Evolutionary conservation across 2,329 filamentous ascomycete genomes (phyloP).

Genomic region (Lachnellula arida): DNA sequence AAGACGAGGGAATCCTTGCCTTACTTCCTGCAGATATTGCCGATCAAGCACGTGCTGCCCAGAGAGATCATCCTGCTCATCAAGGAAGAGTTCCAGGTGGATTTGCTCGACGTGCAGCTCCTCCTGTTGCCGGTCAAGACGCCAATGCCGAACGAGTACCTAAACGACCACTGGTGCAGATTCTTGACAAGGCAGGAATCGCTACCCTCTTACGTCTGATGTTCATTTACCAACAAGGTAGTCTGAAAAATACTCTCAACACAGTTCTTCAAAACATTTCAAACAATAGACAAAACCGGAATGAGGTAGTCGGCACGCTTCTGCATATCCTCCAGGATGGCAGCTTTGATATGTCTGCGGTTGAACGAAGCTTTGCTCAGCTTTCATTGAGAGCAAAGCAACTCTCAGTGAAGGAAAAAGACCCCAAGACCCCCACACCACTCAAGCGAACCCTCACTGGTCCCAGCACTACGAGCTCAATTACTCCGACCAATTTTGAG

Average conservation of each 20-base stretch:
- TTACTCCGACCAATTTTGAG: slow-evolving; percentile 64
- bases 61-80: slow-evolving; percentile 36
- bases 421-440: slow-evolving; percentile 72
- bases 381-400: slow-evolving; percentile 88
- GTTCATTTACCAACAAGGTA: slow-evolving; percentile 92
- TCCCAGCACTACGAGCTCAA: slow-evolving; percentile 33
- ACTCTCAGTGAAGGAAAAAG: slow-evolving; percentile 47
- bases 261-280: slow-evolving; percentile 87
- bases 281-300: slow-evolving; percentile 91
- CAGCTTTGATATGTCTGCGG: slow-evolving; percentile 84
- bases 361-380: slow-evolving; percentile 92
- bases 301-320: slow-evolving; percentile 88
- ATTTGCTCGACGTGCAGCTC: slow-evolving; percentile 46
- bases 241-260: slow-evolving; percentile 77
- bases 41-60: slow-evolving; percentile 74
- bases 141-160: slow-evolving; percentile 50
- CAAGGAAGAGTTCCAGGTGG: slow-evolving; percentile 23
- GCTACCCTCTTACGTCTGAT: slow-evolving; percentile 96
- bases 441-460: slow-evolving; percentile 71
- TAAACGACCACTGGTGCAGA: slow-evolving; percentile 82
- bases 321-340: slow-evolving; percentile 94
- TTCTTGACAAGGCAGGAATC: slow-evolving; percentile 93
- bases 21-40: slow-evolving; percentile 81
- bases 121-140: slow-evolving; percentile 33
- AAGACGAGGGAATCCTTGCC: slow-evolving; percentile 81